Evolutionary conservation across 768 basidiomycete genomes (phyloP).

Genomic region (Leccinellum luteum): DNA sequence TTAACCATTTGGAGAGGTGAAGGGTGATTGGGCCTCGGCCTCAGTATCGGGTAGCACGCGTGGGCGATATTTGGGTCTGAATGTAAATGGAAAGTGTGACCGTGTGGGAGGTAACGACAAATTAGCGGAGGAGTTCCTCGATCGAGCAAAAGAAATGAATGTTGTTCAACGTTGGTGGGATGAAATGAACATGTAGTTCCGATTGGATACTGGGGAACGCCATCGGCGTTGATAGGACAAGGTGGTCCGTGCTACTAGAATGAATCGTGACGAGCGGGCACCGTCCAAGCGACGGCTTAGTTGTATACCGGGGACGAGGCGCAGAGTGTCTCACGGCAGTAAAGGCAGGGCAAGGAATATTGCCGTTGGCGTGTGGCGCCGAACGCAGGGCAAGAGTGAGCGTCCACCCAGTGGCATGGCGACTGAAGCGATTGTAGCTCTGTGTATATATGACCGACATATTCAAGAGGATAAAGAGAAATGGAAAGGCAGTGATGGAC

Average conservation of each 20-base stretch:
- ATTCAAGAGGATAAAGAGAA: slow-evolving; percentile 8
- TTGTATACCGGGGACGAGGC: background rate
- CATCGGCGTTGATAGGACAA: background rate
- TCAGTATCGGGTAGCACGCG: background rate
- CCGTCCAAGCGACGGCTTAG: background rate
- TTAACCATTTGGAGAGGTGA: background rate
- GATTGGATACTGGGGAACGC: background rate
- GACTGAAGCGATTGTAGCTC: background rate
- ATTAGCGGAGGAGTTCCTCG: background rate
- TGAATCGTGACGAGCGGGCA: background rate
- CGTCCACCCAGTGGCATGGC: background rate
- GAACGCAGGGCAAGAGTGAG: background rate
- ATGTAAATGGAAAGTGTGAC: slow-evolving; percentile 1
- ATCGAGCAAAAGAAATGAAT: slow-evolving; percentile 1
- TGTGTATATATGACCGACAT: background rate
- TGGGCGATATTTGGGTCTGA: background rate
- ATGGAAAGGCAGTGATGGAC: background rate
- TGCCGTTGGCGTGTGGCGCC: slow-evolving; percentile 14
- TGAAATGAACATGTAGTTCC: slow-evolving; percentile 4
- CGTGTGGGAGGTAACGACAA: background rate
- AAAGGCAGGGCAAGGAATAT: background rate
- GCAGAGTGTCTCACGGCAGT: slow-evolving; percentile 3
- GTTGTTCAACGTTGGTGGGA: background rate
- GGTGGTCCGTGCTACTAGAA: background rate
- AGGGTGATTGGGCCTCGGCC: background rate